Evolutionary conservation across 1,284 basidiomycete species (phyloP), one percentile per base, ranked within the genome.

Genomic region (Leccinum subrobustum): DNA sequence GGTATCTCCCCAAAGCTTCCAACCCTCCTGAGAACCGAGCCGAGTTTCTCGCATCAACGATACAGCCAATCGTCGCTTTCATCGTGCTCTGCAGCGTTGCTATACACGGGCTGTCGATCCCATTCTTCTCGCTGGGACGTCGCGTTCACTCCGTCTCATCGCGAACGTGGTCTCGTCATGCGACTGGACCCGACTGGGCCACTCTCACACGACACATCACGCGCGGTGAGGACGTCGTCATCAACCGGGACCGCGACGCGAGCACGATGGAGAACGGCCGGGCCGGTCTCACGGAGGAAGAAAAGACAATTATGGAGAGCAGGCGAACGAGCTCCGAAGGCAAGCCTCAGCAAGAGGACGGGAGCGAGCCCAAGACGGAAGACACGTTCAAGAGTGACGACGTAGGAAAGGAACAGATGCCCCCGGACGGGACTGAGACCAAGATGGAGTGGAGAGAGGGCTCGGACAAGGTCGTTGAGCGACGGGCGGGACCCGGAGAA

Each of bases 1-100:
- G 83, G 62, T 80, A 87, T 61, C 81, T 97, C 11, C 87, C 89
- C 0, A 77, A 79, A 5, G 81, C 86, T 1, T 68, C 78, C 7
- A 71, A 75, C n/a, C 80, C 83, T 4, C 85, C 87, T 0, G 78
- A 80, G 44, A 79, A 79, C 27, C 87, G 92, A 72, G 79, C 85
- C 5, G 83, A 90, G 62, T 73, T 91, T 12, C 79, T 97, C 14
- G 82, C 86, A 1, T 80, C 87, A 16, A 81, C 87, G 3, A 94
- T 97, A 58, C 91, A 95, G 70, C 95, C 96, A 0, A 90, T 98
- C 62, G 91, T 94, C 9, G 87, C 91, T 1, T 96, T 96, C 76
- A 88, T 97, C 82, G 95, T 98, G 2, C 81, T 98, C 1, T 88
- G 86, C 65, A 96, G 93, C 0, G 91, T 96, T 62, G 81, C 88